Evolutionary conservation across 257 asterid species (phyloP).

Genomic region (Solanum chiquidenum): DNA sequence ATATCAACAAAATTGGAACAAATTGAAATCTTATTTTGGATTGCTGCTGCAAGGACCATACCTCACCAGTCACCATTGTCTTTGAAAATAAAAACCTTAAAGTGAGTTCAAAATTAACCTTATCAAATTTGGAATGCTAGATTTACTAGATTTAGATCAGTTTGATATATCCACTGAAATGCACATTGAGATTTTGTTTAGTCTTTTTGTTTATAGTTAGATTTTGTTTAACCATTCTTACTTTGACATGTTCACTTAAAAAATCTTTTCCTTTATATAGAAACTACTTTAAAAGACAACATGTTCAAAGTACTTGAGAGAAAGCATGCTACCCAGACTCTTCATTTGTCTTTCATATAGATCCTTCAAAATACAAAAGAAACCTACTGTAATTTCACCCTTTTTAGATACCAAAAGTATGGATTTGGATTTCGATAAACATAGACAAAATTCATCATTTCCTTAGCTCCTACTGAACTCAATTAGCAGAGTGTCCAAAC

Average conservation of each 20-base stretch:
- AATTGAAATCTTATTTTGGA: background rate
- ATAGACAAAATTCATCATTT: background rate
- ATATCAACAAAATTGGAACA: background rate
- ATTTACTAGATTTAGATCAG: background rate
- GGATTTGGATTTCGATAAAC: background rate
- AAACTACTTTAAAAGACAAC: background rate
- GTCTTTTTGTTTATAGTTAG: background rate
- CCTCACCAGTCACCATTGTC: background rate
- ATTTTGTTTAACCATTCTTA: background rate
- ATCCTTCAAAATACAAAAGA: background rate
- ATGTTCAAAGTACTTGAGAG: background rate
- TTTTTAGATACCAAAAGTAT: background rate
- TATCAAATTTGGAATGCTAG: background rate
- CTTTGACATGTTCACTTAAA: background rate
- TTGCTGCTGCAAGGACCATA: background rate
- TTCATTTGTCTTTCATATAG: background rate
- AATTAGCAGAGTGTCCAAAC: background rate
- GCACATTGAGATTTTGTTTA: background rate
- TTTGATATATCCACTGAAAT: background rate
- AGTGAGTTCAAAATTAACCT: background rate
- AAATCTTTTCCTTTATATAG: background rate
- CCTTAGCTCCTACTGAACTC: background rate
- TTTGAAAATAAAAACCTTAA: background rate
- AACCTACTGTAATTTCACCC: background rate
- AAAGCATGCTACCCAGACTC: background rate